These are phyloP conservation scores for Anthracocystis panici-leucophaei DNA, from an alignment of 1,284 basidiomycete genomes.

Conservation along the genomic window DNA sequence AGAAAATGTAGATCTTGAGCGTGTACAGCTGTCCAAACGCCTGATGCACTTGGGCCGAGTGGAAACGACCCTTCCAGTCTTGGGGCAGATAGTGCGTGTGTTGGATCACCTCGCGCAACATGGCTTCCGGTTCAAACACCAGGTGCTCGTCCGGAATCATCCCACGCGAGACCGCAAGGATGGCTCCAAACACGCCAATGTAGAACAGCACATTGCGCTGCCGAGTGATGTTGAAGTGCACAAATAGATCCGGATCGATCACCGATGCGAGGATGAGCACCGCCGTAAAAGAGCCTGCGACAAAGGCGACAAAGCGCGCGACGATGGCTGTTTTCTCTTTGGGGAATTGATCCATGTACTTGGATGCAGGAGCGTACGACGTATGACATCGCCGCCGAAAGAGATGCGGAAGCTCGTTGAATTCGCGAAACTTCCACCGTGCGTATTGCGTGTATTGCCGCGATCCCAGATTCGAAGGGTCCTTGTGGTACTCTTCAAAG, in stretches of 20 bases:
- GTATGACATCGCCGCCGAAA: slow-evolving; percentile 87
- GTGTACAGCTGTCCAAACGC: slow-evolving; percentile 62
- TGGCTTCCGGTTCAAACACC: slow-evolving; percentile 86
- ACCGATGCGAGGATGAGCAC: slow-evolving; percentile 91
- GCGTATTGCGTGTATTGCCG: slow-evolving; percentile 94
- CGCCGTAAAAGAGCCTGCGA: slow-evolving; percentile 94
- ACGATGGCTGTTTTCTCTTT: slow-evolving; percentile 90
- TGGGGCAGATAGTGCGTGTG: slow-evolving; percentile 96
- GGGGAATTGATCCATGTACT: slow-evolving; percentile 97
- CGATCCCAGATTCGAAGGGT: slow-evolving; percentile 91
- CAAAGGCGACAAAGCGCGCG: slow-evolving; percentile 92
- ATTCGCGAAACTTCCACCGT: slow-evolving; percentile 98
- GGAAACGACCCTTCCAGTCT: slow-evolving; percentile 88
- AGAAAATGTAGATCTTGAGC: slow-evolving; percentile 76
- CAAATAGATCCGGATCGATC: slow-evolving; percentile 84
- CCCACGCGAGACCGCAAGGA: slow-evolving; percentile 88
- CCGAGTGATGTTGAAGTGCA: slow-evolving; percentile 93
- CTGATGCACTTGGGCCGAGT: slow-evolving; percentile 73
- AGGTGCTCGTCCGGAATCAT: slow-evolving; percentile 97
- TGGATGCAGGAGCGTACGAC: slow-evolving; percentile 87
- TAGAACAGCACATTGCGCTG: slow-evolving; percentile 95
- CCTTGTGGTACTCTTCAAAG: slow-evolving; percentile 98
- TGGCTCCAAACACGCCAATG: slow-evolving; percentile 84
- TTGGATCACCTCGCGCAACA: slow-evolving; percentile 89
- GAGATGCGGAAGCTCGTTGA: slow-evolving; percentile 95